Base-by-base conservation (phyloP, 345 rosid genomes). In the Hibiscus tridactylites region DNA sequence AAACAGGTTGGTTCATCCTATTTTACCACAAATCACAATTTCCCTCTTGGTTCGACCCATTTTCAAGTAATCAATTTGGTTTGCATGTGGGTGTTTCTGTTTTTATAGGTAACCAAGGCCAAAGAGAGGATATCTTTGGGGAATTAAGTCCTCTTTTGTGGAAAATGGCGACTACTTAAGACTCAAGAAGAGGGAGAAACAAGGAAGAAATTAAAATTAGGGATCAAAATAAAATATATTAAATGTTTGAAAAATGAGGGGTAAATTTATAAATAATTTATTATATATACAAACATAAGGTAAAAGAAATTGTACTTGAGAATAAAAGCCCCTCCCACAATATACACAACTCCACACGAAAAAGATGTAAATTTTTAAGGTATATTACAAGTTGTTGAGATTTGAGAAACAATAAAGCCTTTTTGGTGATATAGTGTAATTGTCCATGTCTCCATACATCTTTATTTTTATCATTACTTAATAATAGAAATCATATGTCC, bases 51-150 rank as follows among this genome's bases (percentile, higher is more conserved):
- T 39, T 61, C 2, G 42, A 3, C 26, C 12, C 9, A 1, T 0
- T 29, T 60, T 13, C 0, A 60, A 28, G 15, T 63, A 13, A 63
- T 63, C 37, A 35, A 63, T 2, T 31, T 64, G 39, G 39, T 35
- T 4, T 4, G 39, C 39, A 35, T 39, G 50, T 63, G 67, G 47
- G 3, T 8, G 1, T 17, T 35, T 12, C 1, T 8, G 1, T 17
- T 35, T 12, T 42, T 44, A 21, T 11, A 65, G 69, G 69, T 65
- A 21, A 11, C 54, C 69, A 65, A 65, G 33, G 69, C 69, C 17
- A 42, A 65, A 65, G 69, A 65, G 50, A 64, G 68, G 52, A 39
- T 39, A 39, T 64, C 68, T 9, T 3, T 9, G 29, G 15, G 9
- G 26, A 63, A 37, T 39, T 64, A 64, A 19, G 24, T 64, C 68